Evolutionary conservation across 768 basidiomycete species (phyloP).

Genomic region (Obba rivulosa): DNA sequence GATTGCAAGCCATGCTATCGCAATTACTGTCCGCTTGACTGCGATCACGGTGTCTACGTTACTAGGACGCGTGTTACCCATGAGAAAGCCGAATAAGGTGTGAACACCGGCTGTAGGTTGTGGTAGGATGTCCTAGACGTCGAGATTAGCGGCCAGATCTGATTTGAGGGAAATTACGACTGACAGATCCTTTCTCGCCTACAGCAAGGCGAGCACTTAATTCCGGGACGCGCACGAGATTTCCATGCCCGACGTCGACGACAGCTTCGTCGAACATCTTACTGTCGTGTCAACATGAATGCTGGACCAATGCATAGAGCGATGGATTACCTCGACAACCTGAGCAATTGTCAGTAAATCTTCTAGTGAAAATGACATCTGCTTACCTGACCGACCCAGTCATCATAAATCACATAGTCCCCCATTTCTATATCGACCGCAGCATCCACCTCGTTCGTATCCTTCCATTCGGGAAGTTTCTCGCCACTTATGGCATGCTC

Average conservation of each 20-base stretch:
- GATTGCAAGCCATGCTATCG: constrained; percentile 81
- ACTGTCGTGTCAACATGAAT: constrained; percentile 7
- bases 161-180: constrained; percentile 20
- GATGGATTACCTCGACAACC: constrained; percentile 66
- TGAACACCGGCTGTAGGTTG: constrained; percentile 40
- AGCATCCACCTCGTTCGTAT: constrained; percentile 49
- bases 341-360: constrained; percentile 20
- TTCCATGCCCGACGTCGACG: constrained; percentile 58
- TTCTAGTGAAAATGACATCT: not conserved
- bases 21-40: constrained; percentile 72
- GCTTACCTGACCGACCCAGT: constrained; percentile 88
- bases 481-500: constrained; percentile 70
- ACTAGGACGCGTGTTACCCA: constrained; percentile 38
- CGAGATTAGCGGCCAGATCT: constrained; percentile 3
- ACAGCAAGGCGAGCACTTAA: constrained; percentile 69
- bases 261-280: constrained; percentile 83
- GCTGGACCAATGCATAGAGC: not conserved
- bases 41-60: constrained; percentile 60
- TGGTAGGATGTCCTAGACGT: constrained; percentile 60
- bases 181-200: constrained; percentile 70
- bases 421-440: constrained; percentile 63
- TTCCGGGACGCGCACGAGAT: constrained; percentile 70
- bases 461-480: constrained; percentile 58
- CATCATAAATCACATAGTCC: constrained; percentile 75
- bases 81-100: constrained; percentile 40